phyloP scores from a whole-genome alignment of 148 eudicot species.

The Rhododendron griersonianum region DNA sequence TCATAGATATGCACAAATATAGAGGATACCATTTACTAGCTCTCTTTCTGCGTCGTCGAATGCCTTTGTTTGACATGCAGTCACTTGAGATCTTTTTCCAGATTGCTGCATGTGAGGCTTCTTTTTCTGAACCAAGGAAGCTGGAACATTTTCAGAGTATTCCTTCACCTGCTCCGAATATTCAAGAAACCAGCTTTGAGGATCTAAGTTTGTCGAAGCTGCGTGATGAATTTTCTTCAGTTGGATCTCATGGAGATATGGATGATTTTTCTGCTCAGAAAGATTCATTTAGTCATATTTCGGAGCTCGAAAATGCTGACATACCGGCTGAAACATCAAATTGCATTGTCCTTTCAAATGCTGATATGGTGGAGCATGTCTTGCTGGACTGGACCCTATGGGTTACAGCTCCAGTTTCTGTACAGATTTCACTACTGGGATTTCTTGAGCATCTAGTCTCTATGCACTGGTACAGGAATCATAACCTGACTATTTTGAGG shows the following conservation, averaged over 20 bases:
- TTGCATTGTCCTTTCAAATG: constrained; percentile 90
- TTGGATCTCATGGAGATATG: constrained; percentile 84
- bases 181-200: constrained; percentile 58
- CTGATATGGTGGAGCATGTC: constrained; percentile 98
- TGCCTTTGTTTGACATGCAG: constrained; percentile 94
- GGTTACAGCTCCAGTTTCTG: constrained; percentile 85
- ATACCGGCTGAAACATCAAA: constrained; percentile 77
- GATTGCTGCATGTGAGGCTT: constrained; percentile 99
- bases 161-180: constrained; percentile 44
- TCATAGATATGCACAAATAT: constrained; percentile 84
- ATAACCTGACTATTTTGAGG: constrained; percentile 88
- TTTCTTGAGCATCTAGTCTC: constrained; percentile 96
- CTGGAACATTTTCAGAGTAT: constrained; percentile 34
- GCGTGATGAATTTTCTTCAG: constrained; percentile 82
- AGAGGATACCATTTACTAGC: constrained; percentile 95
- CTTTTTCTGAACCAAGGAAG: constrained; percentile 82
- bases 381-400: constrained; percentile 98
- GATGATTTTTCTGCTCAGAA: constrained; percentile 85
- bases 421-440: constrained; percentile 83
- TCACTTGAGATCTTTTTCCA: constrained; percentile 94
- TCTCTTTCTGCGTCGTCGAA: constrained; percentile 75
- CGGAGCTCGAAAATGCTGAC: constrained; percentile 77
- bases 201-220: constrained; percentile 71
- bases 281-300: constrained; percentile 83
- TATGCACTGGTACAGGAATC: constrained; percentile 94